These are phyloP conservation scores for Colletotrichum zoysiae DNA, from an alignment of 2,329 filamentous ascomycete genomes.

Conservation along the genomic window DNA sequence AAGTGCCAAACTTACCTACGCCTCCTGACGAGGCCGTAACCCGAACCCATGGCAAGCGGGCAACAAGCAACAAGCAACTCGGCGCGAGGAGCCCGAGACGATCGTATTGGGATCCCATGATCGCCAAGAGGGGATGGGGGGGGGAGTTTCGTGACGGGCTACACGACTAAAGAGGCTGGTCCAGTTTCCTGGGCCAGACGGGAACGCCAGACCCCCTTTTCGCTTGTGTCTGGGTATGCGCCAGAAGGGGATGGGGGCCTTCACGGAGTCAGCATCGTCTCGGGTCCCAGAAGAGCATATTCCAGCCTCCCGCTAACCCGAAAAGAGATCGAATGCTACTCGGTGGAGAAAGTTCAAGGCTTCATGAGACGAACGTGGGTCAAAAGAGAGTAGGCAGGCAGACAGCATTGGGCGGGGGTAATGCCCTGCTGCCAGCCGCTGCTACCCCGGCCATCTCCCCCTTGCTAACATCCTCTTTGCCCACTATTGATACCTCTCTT, in stretches of 20 bases:
- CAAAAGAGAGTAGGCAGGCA: conserved; percentile 2
- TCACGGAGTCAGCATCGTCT: neutral
- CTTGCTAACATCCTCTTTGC: too few species aligned
- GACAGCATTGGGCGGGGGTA: too few species aligned
- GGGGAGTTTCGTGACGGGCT: conserved; percentile 14
- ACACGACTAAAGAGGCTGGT: neutral
- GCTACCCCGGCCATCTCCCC: too few species aligned
- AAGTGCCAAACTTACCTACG: conserved; percentile 17
- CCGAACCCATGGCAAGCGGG: neutral
- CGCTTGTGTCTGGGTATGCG: neutral
- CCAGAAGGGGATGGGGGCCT: neutral
- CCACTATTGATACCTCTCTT: too few species aligned
- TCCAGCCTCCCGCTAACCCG: neutral
- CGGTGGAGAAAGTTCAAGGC: neutral
- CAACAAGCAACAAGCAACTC: conserved; percentile 6
- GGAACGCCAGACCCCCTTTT: neutral
- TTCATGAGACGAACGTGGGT: conserved; percentile 40
- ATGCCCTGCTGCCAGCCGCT: too few species aligned
- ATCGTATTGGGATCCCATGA: conserved; percentile 19
- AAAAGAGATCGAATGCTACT: conserved; percentile 7
- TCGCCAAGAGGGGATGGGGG: conserved; percentile 1
- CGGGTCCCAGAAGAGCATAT: neutral
- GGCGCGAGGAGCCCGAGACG: conserved; percentile 19
- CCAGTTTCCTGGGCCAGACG: neutral
- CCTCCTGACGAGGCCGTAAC: conserved; percentile 11